Evolutionary conservation across 768 basidiomycete species (phyloP).

Genomic region (Suillus discolor): DNA sequence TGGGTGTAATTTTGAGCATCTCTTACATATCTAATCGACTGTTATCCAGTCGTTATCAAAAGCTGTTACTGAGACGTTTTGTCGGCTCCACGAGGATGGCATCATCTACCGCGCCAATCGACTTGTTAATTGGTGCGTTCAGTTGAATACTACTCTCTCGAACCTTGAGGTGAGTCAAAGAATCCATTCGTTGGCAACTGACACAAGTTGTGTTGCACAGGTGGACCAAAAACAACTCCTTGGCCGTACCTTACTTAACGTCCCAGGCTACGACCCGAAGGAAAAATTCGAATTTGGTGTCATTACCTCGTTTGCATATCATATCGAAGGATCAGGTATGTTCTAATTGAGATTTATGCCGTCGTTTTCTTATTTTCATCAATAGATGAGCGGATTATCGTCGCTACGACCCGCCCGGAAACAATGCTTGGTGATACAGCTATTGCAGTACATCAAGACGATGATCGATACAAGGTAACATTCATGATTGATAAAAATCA

Average conservation of each 20-base stretch:
- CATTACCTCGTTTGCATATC: slow-evolving; percentile 95
- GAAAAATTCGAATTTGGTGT: slow-evolving; percentile 98
- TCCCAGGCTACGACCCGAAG: slow-evolving; percentile 94
- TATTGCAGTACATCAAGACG: slow-evolving; percentile 94
- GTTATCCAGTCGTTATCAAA: slow-evolving; percentile 63
- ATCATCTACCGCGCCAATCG: slow-evolving; percentile 94
- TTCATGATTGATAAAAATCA: background rate
- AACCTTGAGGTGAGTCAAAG: slow-evolving; percentile 81
- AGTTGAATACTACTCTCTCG: slow-evolving; percentile 95
- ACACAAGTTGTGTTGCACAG: slow-evolving; percentile 35
- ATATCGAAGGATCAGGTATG: slow-evolving; percentile 80
- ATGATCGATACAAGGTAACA: slow-evolving; percentile 78
- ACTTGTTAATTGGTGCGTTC: slow-evolving; percentile 97
- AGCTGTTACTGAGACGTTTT: slow-evolving; percentile 92
- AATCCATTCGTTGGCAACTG: background rate
- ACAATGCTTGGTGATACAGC: slow-evolving; percentile 99
- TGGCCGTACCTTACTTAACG: slow-evolving; percentile 82
- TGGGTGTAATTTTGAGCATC: slow-evolving; percentile 32
- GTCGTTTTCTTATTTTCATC: background rate
- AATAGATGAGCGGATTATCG: slow-evolving; percentile 84
- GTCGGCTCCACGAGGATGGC: slow-evolving; percentile 87
- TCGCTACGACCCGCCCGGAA: slow-evolving; percentile 97
- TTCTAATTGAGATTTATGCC: background rate
- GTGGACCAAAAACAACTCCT: slow-evolving; percentile 91
- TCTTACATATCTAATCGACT: slow-evolving; percentile 7